Evolutionary conservation across 2,329 filamentous ascomycete genomes (phyloP), one percentile per base, ranked within the genome.

Genomic region (Endocalyx cinctus): DNA sequence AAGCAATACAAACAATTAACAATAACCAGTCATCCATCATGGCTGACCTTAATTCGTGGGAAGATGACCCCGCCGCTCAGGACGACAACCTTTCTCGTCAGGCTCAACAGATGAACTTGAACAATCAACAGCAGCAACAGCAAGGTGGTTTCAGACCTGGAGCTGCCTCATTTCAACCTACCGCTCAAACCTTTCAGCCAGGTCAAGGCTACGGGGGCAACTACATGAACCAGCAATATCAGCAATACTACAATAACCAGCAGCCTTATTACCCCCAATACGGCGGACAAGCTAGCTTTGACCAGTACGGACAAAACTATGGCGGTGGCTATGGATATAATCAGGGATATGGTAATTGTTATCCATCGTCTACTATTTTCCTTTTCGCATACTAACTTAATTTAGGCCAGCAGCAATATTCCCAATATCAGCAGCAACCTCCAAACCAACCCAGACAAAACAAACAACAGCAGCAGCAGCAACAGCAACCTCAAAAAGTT

Each of bases 1-100:
- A 11, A 14, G 6, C 28, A 19, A 29, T 22, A 27, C 23, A 4
- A 2, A 20, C 23, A 23, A 17, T 17, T 50, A 50, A 43, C 27
- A 15, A 40, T 25, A 8, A 20, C 32, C 39, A 46, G 50, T 27
- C 25, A 27, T 15, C 42, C 57, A 72, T 35, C 55, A 95, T 95
- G 88, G 84, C 89, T 52, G 81, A 89, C 62, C 84, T 87, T 54
- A 88, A 94, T 63, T 95, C 88, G 43, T 97, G 92, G 86, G 89
- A 97, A 67, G 87, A 94, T 55, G 86, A 89, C 55, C 80, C 82
- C 54, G 72, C 82, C 35, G 80, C 78, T 43, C 82, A 87, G 70
- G 83, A 89, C 52, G 83, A 86, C 51, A 77, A 77, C 59, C 78
- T 94, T 62, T 77, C 85, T 42, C 79, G 80, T 52, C 85, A 89